Conservation (phyloP, 768 basidiomycete species). For the Boletus patriciae region DNA sequence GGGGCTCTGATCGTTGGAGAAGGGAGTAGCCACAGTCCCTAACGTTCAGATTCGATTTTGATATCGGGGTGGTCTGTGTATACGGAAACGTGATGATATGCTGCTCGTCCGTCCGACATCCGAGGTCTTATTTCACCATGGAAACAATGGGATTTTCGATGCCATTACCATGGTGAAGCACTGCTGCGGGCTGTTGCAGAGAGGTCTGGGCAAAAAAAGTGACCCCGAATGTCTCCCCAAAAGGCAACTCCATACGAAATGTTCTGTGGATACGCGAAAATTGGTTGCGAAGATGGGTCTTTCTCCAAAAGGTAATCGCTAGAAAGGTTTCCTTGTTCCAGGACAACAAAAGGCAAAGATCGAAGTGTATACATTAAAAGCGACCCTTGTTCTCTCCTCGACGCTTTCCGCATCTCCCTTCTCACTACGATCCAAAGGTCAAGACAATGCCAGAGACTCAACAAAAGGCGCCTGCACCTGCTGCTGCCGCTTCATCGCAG, state of each 20-base stretch:
- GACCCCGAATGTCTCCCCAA: not conserved
- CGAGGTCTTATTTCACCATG: constrained; percentile 3
- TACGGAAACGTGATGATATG: too few species aligned
- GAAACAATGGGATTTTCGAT: constrained; percentile 5
- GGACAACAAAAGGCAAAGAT: constrained; percentile 17
- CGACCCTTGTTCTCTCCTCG: constrained; percentile 15
- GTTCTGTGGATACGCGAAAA: constrained; percentile 2
- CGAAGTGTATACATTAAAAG: constrained; percentile 6
- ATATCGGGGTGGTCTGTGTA: too few species aligned
- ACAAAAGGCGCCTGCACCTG: constrained; percentile 13
- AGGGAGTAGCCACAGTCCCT: too few species aligned
- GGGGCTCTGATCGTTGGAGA: too few species aligned
- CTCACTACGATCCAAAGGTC: not conserved
- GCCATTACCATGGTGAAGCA: not conserved
- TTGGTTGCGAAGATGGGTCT: not conserved
- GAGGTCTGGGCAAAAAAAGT: not conserved
- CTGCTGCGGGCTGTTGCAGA: not conserved
- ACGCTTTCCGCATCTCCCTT: constrained; percentile 1
- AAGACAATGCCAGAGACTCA: constrained; percentile 32
- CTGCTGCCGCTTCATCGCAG: constrained; percentile 24
- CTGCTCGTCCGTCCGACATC: too few species aligned
- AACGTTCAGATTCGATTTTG: too few species aligned
- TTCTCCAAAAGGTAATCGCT: constrained; percentile 1
- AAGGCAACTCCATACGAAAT: constrained; percentile 8
- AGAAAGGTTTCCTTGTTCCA: constrained; percentile 20